Conservation (phyloP, 2,329 filamentous ascomycete species). For the Seiridium unicorne region DNA sequence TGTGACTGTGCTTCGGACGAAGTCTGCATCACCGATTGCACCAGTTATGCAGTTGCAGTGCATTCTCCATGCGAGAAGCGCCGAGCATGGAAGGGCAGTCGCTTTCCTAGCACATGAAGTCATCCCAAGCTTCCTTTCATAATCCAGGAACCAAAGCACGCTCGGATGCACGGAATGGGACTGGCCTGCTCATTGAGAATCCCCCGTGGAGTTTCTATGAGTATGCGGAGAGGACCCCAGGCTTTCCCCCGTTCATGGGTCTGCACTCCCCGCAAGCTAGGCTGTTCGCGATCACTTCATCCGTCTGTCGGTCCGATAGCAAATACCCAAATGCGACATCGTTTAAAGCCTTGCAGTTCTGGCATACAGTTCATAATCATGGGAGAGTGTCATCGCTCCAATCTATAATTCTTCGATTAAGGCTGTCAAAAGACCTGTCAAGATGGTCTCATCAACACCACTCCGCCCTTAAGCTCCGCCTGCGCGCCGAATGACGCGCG, state of each 20-base stretch:
- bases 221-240: conserved; percentile 8
- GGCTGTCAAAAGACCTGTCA: neutral
- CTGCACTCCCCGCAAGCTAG: conserved; percentile 6
- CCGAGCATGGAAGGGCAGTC: neutral
- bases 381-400: conserved; percentile 1
- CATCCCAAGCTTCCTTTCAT: neutral
- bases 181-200: neutral
- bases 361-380: neutral
- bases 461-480: neutral
- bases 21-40: neutral
- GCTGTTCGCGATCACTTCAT: conserved; percentile 7
- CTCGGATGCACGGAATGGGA: neutral
- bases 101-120: neutral
- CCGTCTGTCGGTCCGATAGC: conserved; percentile 8
- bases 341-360: neutral
- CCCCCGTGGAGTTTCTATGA: neutral
- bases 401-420: conserved; percentile 2
- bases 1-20: neutral
- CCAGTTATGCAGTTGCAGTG: neutral
- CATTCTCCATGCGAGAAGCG: neutral
- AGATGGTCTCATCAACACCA: neutral
- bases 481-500: neutral
- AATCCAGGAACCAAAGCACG: neutral
- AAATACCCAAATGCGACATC: conserved; percentile 1
- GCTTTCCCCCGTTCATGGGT: neutral